Evolutionary conservation across 2,329 filamentous ascomycete species (phyloP).

Genomic region (Neopestalotiopsis rosae): DNA sequence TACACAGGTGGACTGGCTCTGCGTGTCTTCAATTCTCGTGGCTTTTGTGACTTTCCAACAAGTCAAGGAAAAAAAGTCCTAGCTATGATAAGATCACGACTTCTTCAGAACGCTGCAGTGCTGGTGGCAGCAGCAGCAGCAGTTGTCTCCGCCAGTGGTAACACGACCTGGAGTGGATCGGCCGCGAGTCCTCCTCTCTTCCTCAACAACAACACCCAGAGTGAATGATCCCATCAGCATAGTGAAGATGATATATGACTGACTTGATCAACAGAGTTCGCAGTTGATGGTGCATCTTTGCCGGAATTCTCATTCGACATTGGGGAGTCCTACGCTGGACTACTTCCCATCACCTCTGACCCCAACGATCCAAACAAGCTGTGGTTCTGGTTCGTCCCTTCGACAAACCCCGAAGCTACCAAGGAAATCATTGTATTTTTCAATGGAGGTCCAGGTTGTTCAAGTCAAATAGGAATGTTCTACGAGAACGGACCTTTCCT

Average conservation of each 20-base stretch:
- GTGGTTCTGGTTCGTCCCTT: constrained; percentile 14
- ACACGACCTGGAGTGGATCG: background rate
- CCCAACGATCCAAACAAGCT: constrained; percentile 28
- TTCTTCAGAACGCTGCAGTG: background rate
- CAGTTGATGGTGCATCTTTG: constrained; percentile 60
- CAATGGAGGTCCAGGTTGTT: constrained; percentile 39
- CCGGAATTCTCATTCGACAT: constrained; percentile 67
- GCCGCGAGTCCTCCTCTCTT: background rate
- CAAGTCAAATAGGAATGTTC: constrained; percentile 68
- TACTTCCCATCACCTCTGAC: constrained; percentile 47
- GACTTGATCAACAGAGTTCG: constrained; percentile 45
- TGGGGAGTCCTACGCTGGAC: constrained; percentile 43
- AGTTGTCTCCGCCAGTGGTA: background rate
- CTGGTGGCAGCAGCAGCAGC: background rate
- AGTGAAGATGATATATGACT: background rate
- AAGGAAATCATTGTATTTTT: constrained; percentile 9
- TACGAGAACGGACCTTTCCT: constrained; percentile 76
- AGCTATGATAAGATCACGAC: background rate
- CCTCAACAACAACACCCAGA: background rate
- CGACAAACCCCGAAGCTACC: background rate
- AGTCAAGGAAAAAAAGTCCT: background rate
- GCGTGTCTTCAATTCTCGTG: background rate
- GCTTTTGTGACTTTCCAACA: background rate
- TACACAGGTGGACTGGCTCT: background rate
- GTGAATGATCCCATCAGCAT: background rate